Base-by-base conservation (phyloP, 805 yeast genomes). In the Candida mattraensis region DNA sequence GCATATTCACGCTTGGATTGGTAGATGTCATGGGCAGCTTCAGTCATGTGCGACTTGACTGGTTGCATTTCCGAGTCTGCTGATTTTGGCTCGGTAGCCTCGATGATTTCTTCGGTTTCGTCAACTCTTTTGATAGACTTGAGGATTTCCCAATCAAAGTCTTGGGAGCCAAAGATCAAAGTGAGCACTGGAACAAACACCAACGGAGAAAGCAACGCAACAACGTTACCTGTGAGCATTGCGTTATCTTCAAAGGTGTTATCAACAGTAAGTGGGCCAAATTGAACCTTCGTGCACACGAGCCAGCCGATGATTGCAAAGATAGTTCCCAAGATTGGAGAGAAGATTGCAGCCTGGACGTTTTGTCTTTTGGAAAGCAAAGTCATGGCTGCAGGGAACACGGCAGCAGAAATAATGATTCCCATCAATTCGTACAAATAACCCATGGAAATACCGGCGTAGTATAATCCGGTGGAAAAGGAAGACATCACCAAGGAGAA, bases 361-460 rank as follows among this genome's bases (percentile, higher is more conserved):
- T 83, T 87, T 61, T 81, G 87, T 29, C 74, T 74, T 40, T 54
- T 67, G 58, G 88, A 84, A 46, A 74, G 73, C 50, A 77, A 66
- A 3, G 85, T 82, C 53, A 83, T 61, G 4, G 78, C 75, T 24
- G 83, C 75, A 2, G 96, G 95, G 29, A 85, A 61, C 5, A 88
- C 96, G 16, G 91, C 95, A 42, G 91, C 78, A 5, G 93, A 83
- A 35, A 88, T 85, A 29, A 88, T 83, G 39, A 87, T 77, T 37
- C 96, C 96, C 95, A 87, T 87, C 45, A 88, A 64, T 56, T 85
- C 86, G 61, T 87, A 87, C 25, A 88, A 68, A 63, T 82, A 88
- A 18, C 96, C 95, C 86, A 87, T 82, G 20, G 86, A 77, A 35
- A 87, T 81, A 15, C 80, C 83, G 13, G 91, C 94, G 51, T 87